Conservation (phyloP, 2,329 filamentous ascomycete species). For the Zasmidium citrigriseum region DNA sequence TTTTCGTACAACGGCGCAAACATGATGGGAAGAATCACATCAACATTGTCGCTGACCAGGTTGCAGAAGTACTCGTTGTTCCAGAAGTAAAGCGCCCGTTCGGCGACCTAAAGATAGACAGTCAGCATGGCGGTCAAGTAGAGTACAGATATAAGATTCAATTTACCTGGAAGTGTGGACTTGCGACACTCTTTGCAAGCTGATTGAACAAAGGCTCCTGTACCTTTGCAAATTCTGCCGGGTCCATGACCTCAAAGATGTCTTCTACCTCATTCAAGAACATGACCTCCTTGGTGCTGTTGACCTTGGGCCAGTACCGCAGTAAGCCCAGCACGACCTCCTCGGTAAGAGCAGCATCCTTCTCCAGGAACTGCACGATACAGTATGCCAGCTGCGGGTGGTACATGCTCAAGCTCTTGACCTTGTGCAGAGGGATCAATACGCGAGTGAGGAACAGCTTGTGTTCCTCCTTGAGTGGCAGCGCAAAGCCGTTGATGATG, state of each 20-base stretch:
- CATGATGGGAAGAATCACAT: conserved; percentile 98
- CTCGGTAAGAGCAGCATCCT: conserved; percentile 94
- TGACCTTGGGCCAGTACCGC: conserved; percentile 98
- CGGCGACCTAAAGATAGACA: conserved; percentile 72
- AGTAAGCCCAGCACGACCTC: conserved; percentile 94
- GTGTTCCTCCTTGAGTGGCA: conserved; percentile 97
- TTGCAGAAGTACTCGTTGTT: conserved; percentile 99
- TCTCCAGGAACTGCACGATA: conserved; percentile 97
- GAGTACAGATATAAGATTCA: not conserved
- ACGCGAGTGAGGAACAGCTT: conserved; percentile 96
- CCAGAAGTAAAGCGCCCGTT: conserved; percentile 98
- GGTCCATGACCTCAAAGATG: conserved; percentile 99
- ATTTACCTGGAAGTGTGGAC: conserved; percentile 86
- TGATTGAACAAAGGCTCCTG: conserved; percentile 98
- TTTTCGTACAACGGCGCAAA: conserved; percentile 98
- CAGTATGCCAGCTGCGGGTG: conserved; percentile 98
- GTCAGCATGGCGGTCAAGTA: conserved; percentile 17
- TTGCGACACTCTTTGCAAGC: conserved; percentile 94
- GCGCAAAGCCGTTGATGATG: conserved; percentile 97
- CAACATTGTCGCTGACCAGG: conserved; percentile 96
- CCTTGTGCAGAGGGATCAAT: conserved; percentile 91
- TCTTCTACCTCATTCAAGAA: conserved; percentile 99
- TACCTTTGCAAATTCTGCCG: conserved; percentile 96
- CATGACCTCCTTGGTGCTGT: conserved; percentile 99
- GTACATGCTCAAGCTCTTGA: conserved; percentile 99